These are phyloP conservation scores for Aschersonia sp. DNA, from an alignment of 2,329 filamentous ascomycete genomes.

Conservation along the genomic window DNA sequence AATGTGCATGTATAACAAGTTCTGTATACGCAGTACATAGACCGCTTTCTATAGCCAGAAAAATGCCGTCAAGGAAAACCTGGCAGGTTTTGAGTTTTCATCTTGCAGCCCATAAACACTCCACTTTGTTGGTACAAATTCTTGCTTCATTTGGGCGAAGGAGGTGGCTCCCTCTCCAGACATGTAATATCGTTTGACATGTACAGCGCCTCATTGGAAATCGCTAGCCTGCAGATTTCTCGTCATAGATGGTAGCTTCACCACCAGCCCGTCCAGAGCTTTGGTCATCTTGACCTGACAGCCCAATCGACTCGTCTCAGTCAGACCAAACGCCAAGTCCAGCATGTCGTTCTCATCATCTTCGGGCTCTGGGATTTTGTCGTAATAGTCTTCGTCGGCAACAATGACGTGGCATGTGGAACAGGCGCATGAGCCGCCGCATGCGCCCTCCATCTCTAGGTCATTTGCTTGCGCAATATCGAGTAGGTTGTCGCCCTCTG, in stretches of 20 bases:
- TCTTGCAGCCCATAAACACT: too few species aligned
- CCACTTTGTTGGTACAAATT: too few species aligned
- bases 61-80: constrained; percentile 5
- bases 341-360: constrained; percentile 85
- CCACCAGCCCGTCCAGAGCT: constrained; percentile 73
- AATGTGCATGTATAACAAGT: neutral
- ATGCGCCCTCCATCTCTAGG: constrained; percentile 96
- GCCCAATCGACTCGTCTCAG: constrained; percentile 69
- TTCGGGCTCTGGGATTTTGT: constrained; percentile 63
- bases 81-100: neutral
- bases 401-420: constrained; percentile 90
- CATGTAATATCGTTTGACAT: neutral
- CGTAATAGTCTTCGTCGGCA: constrained; percentile 55
- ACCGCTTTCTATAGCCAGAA: constrained; percentile 1
- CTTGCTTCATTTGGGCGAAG: too few species aligned
- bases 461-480: constrained; percentile 93
- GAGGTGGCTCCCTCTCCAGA: neutral
- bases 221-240: constrained; percentile 92
- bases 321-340: constrained; percentile 78
- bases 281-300: constrained; percentile 89
- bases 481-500: constrained; percentile 80
- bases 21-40: neutral
- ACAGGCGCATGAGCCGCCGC: constrained; percentile 86
- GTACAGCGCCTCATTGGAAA: constrained; percentile 35
- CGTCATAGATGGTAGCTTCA: constrained; percentile 84